These are phyloP conservation scores for Cercospora beticola DNA, from an alignment of 2,329 filamentous ascomycete genomes.

Conservation along the genomic window DNA sequence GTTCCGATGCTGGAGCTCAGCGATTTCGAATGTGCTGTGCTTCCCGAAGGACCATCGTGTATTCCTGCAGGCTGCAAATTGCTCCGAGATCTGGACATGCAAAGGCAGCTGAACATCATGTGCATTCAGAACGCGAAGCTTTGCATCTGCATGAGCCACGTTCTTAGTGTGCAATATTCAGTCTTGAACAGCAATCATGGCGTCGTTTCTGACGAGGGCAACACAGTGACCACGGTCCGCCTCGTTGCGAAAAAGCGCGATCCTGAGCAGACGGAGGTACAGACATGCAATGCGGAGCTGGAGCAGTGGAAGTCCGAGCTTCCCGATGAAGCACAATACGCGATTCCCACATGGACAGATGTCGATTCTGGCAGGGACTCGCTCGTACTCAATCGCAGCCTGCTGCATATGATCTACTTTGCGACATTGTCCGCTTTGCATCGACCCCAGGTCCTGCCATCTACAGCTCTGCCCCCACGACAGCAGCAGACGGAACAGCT, in stretches of 20 bases:
- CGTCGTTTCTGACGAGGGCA: constrained; percentile 67
- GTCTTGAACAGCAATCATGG: constrained; percentile 82
- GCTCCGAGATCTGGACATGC: constrained; percentile 68
- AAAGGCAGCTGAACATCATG: constrained; percentile 78
- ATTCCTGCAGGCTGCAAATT: constrained; percentile 70
- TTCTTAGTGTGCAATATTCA: constrained; percentile 88
- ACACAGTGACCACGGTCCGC: constrained; percentile 74
- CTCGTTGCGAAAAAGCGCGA: constrained; percentile 84
- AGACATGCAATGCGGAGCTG: constrained; percentile 74
- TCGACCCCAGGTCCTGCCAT: constrained; percentile 83
- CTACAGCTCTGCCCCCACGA: constrained; percentile 48
- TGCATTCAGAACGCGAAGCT: constrained; percentile 90
- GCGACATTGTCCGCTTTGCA: constrained; percentile 89
- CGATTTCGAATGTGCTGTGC: constrained; percentile 75
- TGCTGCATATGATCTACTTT: constrained; percentile 91
- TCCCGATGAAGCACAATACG: constrained; percentile 69
- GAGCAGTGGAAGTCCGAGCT: constrained; percentile 73
- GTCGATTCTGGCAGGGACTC: constrained; percentile 59
- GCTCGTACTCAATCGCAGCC: constrained; percentile 70
- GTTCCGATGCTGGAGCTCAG: constrained; percentile 82
- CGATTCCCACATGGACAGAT: constrained; percentile 55
- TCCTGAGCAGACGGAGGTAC: constrained; percentile 77
- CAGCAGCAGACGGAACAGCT: constrained; percentile 66
- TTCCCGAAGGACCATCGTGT: constrained; percentile 64
- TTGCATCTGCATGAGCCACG: constrained; percentile 83